phyloP scores from a whole-genome alignment of 345 rosid genomes.

The Citrus cavaleriei region DNA sequence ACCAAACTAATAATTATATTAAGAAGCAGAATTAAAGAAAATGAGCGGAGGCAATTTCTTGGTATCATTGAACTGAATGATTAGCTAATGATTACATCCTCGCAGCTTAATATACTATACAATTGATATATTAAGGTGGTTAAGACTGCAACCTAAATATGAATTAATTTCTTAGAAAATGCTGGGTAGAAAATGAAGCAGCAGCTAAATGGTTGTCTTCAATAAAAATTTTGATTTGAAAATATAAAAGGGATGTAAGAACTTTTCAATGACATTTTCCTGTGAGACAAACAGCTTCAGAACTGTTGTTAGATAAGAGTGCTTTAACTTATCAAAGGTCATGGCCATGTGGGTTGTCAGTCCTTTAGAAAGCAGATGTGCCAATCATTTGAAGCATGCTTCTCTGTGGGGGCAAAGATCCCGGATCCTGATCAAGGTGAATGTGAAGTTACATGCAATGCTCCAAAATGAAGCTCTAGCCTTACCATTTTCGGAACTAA shows the following conservation, averaged over 20 bases:
- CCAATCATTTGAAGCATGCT: constrained; percentile 14
- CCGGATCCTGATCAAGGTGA: not conserved
- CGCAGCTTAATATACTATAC: not conserved
- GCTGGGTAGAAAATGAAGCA: not conserved
- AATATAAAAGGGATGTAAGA: not conserved
- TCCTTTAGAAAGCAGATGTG: not conserved
- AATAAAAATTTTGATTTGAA: not conserved
- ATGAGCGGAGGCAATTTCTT: not conserved
- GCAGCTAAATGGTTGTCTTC: not conserved
- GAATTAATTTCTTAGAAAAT: not conserved
- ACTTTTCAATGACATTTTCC: not conserved
- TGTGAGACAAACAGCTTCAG: not conserved
- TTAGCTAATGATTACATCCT: not conserved
- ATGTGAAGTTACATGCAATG: not conserved
- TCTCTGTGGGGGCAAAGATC: not conserved
- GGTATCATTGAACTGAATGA: not conserved
- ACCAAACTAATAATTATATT: not conserved
- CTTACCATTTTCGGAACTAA: not conserved
- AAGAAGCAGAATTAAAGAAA: not conserved
- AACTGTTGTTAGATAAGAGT: not conserved
- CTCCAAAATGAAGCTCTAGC: not conserved
- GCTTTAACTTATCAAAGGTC: not conserved
- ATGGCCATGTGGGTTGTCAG: constrained; percentile 10
- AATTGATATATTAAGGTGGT: not conserved
- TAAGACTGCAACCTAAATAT: not conserved